Conservation (phyloP, 768 basidiomycete species). For the Lactifluus pinguis region DNA sequence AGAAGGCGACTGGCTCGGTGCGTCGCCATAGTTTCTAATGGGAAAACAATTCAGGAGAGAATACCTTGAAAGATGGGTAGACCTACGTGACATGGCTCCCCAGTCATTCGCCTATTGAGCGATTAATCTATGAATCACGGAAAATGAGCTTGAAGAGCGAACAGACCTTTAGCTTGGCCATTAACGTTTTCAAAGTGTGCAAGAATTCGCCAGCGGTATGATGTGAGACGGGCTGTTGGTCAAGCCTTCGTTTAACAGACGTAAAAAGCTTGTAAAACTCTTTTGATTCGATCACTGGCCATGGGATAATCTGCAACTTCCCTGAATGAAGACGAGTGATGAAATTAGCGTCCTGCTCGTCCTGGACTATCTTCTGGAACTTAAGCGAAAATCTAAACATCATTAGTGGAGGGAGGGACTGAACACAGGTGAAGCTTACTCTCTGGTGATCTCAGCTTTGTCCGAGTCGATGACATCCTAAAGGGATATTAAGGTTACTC, state of each 20-base stretch:
- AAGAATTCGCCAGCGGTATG: constrained; percentile 46
- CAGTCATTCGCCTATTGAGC: constrained; percentile 48
- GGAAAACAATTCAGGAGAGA: background rate
- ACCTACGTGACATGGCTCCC: constrained; percentile 54
- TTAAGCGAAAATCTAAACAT: constrained; percentile 42
- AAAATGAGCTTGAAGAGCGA: too few species aligned
- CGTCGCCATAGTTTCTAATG: constrained; percentile 40
- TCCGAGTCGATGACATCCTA: constrained; percentile 61
- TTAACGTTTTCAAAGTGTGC: constrained; percentile 49
- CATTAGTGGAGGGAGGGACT: background rate
- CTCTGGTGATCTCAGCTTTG: constrained; percentile 46
- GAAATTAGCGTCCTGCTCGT: constrained; percentile 55
- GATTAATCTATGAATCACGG: too few species aligned
- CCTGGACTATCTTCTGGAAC: constrained; percentile 52
- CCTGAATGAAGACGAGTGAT: constrained; percentile 52
- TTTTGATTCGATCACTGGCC: constrained; percentile 57
- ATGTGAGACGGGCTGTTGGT: constrained; percentile 43
- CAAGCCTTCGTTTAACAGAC: constrained; percentile 37
- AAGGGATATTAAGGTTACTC: background rate
- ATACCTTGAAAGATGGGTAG: background rate
- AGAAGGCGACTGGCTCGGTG: constrained; percentile 36
- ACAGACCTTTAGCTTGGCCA: constrained; percentile 57
- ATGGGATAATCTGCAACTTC: constrained; percentile 48
- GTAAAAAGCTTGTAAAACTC: constrained; percentile 51
- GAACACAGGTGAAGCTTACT: constrained; percentile 33